Conservation (phyloP, 352 stramenopile species). For the Pythium myriotylum region DNA sequence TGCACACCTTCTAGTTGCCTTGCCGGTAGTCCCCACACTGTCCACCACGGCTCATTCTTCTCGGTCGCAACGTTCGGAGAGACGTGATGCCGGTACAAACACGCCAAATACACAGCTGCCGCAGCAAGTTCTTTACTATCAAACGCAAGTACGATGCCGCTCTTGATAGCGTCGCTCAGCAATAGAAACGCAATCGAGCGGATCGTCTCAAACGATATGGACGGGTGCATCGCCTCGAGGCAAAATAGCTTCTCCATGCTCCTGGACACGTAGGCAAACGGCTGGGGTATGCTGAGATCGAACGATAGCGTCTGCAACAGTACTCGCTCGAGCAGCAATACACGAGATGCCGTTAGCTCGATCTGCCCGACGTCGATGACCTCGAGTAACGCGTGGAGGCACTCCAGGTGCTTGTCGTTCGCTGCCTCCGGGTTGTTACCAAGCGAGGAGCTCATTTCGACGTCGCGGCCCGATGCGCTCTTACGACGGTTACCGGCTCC, state of each 20-base stretch:
- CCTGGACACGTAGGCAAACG: slow-evolving; percentile 60
- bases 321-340: slow-evolving; percentile 73
- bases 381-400: slow-evolving; percentile 59
- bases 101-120: slow-evolving; percentile 72
- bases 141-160: slow-evolving; percentile 55
- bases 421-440: slow-evolving; percentile 57
- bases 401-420: slow-evolving; percentile 69
- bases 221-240: slow-evolving; percentile 58
- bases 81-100: slow-evolving; percentile 60
- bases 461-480: slow-evolving; percentile 36
- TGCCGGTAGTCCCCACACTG: slow-evolving; percentile 44
- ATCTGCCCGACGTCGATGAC: slow-evolving; percentile 68
- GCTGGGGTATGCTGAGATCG: slow-evolving; percentile 67
- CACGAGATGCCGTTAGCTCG: slow-evolving; percentile 57
- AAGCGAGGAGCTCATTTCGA: slow-evolving; percentile 55
- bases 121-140: slow-evolving; percentile 51
- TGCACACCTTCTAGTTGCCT: slow-evolving; percentile 52
- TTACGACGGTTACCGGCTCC: slow-evolving; percentile 20
- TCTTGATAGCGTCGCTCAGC: slow-evolving; percentile 63
- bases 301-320: slow-evolving; percentile 78
- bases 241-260: slow-evolving; percentile 59
- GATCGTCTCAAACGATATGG: slow-evolving; percentile 47
- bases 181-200: slow-evolving; percentile 58
- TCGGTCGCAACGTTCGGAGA: slow-evolving; percentile 62
- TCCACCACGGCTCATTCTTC: slow-evolving; percentile 74